These are phyloP conservation scores for Boletales sp. DNA, from an alignment of 768 basidiomycete genomes.

Conservation along the genomic window DNA sequence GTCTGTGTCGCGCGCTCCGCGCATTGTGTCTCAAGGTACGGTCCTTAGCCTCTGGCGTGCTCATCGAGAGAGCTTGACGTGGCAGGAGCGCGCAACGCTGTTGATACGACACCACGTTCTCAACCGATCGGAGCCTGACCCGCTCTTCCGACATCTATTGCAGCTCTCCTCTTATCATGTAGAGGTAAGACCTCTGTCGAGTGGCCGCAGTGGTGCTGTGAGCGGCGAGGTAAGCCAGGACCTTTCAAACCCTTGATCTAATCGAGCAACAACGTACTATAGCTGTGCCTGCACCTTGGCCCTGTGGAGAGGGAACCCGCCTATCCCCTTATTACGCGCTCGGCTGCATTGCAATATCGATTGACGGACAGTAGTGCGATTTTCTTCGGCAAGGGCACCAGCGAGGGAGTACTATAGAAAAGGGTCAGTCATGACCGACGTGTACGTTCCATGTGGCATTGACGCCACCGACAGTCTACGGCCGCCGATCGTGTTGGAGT, in stretches of 20 bases:
- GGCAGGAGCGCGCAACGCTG: constrained; percentile 51
- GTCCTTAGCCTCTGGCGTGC: neutral
- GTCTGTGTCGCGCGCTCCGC: constrained; percentile 58
- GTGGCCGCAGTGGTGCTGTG: constrained; percentile 73
- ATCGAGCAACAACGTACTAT: neutral
- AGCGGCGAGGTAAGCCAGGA: constrained; percentile 61
- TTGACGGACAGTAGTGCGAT: constrained; percentile 60
- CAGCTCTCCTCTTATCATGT: constrained; percentile 67
- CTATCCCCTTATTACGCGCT: constrained; percentile 45
- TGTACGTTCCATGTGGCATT: neutral
- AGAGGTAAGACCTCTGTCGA: constrained; percentile 67
- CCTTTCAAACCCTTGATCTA: neutral
- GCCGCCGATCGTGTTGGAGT: neutral
- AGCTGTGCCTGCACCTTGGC: constrained; percentile 66
- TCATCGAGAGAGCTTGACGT: neutral
- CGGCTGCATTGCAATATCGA: constrained; percentile 63
- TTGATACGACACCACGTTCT: constrained; percentile 62
- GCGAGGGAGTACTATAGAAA: constrained; percentile 54
- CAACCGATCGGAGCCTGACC: constrained; percentile 54
- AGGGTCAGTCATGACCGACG: neutral
- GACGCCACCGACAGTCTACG: neutral
- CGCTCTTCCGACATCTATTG: constrained; percentile 53
- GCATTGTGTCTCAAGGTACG: constrained; percentile 54
- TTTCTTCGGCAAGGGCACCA: constrained; percentile 74
- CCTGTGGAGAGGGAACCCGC: constrained; percentile 33